Evolutionary conservation across 1,139 yeast species (phyloP).

Genomic region (Diutina scorzettiae): DNA sequence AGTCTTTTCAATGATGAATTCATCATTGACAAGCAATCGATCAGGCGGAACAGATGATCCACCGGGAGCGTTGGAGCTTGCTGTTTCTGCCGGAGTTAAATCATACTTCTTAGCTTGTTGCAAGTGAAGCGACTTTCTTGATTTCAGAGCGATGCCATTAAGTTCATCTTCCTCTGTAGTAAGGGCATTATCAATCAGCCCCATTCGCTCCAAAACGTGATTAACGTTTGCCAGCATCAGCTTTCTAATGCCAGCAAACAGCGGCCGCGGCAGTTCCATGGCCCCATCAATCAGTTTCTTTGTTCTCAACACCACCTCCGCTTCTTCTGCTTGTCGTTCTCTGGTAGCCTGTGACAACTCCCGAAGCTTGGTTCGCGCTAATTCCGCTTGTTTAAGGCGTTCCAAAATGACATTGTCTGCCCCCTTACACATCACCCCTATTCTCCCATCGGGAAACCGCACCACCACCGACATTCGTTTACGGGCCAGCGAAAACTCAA

Average conservation of each 20-base stretch:
- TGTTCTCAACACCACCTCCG: slow-evolving; percentile 57
- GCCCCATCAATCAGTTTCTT: slow-evolving; percentile 15
- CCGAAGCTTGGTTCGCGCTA: slow-evolving; percentile 51
- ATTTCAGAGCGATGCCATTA: slow-evolving; percentile 43
- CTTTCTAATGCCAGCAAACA: background rate
- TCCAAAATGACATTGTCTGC: slow-evolving; percentile 92
- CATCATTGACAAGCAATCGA: slow-evolving; percentile 57
- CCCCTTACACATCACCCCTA: slow-evolving; percentile 81
- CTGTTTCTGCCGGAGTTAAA: slow-evolving; percentile 13
- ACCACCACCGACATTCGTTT: slow-evolving; percentile 92
- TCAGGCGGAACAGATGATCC: slow-evolving; percentile 43
- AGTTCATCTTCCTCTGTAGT: slow-evolving; percentile 44
- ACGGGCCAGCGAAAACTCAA: slow-evolving; percentile 80
- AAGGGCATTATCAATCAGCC: slow-evolving; percentile 47
- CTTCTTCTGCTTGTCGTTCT: slow-evolving; percentile 67
- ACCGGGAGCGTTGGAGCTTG: background rate
- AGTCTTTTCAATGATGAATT: slow-evolving; percentile 69
- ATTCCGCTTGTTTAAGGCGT: slow-evolving; percentile 41
- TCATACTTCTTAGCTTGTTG: slow-evolving; percentile 51
- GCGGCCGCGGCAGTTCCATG: slow-evolving; percentile 13
- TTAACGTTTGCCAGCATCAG: slow-evolving; percentile 3
- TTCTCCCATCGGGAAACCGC: slow-evolving; percentile 65
- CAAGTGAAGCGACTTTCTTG: slow-evolving; percentile 52
- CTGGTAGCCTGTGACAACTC: slow-evolving; percentile 52
- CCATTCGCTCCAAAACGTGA: slow-evolving; percentile 13